Evolutionary conservation across 495 filamentous ascomycete species (phyloP), one percentile per base, ranked within the genome.

Genomic region (Neurospora terricola): DNA sequence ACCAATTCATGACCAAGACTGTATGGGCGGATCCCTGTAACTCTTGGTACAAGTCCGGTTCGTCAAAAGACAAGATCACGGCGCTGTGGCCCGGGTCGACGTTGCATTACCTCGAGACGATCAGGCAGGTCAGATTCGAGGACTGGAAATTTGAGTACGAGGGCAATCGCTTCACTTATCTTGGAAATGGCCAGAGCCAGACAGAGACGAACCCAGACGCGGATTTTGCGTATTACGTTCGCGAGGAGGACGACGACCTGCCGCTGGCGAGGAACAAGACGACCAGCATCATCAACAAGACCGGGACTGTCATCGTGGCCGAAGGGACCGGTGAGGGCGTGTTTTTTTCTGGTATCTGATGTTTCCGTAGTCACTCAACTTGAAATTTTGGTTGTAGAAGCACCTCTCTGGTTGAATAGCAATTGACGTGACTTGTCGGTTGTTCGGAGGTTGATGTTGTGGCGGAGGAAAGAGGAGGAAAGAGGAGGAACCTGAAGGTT

Each of bases 11-110:
- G 73, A 82, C 82, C 73, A 79, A 78, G 9, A 78, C 83, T 2
- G 84, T 83, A n/a, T 87, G 86, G 86, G 77, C 80, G 0, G 82
- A 81, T 37, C 73, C 77, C 1, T 87, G 86, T 74, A 76, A 78
- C 36, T 84, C 82, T 36, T 88, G 86, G 86, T 88, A 86, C 69
- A 88, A 87, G 78, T 77, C 80, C 11, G 76, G 78, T 16, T 80
- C 69, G 5, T 76, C 78, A 0, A 78, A 86, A 36, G 86, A 86
- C 5, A 78, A 80, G 4, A 81, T 88, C 14, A 85, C 82, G 43
- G 85, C 83, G 8, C 73, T 84, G 36, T 87, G 54, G 54, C 14
- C 12, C 14, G 54, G 27, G 27, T 66, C 54, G 14, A 66, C 6
- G 0, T 4, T 66, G 27, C 54, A 62, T 18, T 66, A 66, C 30